Evolutionary conservation across 805 yeast species (phyloP).

Genomic region (Kuraishia molischiana): DNA sequence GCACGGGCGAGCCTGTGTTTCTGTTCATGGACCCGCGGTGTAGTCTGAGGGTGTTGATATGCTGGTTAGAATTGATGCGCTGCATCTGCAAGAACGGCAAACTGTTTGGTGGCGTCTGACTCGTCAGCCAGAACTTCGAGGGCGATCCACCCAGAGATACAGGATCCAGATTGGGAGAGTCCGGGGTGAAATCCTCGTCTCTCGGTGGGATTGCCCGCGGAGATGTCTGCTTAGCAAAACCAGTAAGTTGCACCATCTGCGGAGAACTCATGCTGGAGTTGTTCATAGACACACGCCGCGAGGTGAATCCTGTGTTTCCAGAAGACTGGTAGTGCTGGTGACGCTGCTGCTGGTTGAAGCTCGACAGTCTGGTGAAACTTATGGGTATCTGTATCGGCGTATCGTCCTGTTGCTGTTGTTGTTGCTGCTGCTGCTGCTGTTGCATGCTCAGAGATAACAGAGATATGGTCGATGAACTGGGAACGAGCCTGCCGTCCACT

Average conservation of each 20-base stretch:
- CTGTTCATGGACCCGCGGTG: background rate
- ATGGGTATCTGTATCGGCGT: background rate
- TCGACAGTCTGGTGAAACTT: background rate
- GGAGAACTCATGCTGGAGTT: background rate
- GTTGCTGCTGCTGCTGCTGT: background rate
- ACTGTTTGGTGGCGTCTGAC: slow-evolving; percentile 38
- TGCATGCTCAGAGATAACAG: slow-evolving; percentile 20
- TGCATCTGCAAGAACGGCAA: background rate
- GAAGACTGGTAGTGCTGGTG: slow-evolving; percentile 3
- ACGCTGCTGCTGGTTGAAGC: slow-evolving; percentile 1
- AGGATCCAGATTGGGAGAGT: slow-evolving; percentile 43
- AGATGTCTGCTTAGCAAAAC: background rate
- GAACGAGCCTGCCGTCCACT: slow-evolving; percentile 20
- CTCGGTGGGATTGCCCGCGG: background rate
- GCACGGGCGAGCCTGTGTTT: slow-evolving; percentile 18
- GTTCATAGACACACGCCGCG: background rate
- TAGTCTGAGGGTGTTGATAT: background rate
- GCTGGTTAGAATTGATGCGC: background rate
- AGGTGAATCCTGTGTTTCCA: background rate
- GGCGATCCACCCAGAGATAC: slow-evolving; percentile 46
- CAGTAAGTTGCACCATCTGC: background rate
- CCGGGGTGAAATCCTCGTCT: slow-evolving; percentile 21
- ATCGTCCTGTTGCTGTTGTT: background rate
- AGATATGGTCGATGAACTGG: slow-evolving; percentile 25
- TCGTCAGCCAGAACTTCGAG: slow-evolving; percentile 41